Base-by-base conservation (phyloP, 768 basidiomycete species). In the Lactarius hengduanensis region DNA sequence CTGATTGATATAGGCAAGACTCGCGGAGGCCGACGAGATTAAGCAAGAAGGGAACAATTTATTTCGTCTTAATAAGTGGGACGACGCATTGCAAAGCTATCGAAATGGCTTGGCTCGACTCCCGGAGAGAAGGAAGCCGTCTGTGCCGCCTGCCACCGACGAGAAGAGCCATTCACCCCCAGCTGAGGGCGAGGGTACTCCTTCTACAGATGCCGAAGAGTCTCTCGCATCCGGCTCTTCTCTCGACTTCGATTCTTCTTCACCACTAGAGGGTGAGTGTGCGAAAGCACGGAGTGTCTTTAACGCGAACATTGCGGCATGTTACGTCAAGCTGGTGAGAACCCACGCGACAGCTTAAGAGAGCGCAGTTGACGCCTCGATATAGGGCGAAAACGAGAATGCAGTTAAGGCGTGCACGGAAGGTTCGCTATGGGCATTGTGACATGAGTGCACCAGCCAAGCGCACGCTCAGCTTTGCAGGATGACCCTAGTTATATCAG, bases 251-350 rank as follows among this genome's bases (percentile, higher is more conserved):
- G 26, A 70, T 26, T 41, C 74, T 16, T 77, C 10, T 26, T 53
- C 50, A 11, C 50, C 75, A 38, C 65, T 82, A n/a, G 80, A 86
- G 43, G 50, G 70, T 43, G 79, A 85, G 60, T 83, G 80, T 69
- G 77, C 80, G 15, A 87, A 86, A 71, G 80, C 83, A 30, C 83
- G 92, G 61, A 86, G 93, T 36, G 80, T 92, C 18, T 74, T 96
- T 70, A 84, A 91, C 74, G 88, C 90, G n/a, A 98, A 98, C 73
- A 86, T 96, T 45, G 94, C 83, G 0, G 95, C 94, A 60, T 96
- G 94, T 71, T 80, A 87, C 73, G 81, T 91, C 6, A 92, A 92
- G 72, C 76, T 92, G 76, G 94, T 92, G 72, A 73, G 87, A 72
- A 26, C 22, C 41, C 28, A 22, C 10, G 61, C 36, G 62, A 11